Conservation (phyloP, 2,329 filamentous ascomycete species). For the Neoscytalidium dimidiatum region DNA sequence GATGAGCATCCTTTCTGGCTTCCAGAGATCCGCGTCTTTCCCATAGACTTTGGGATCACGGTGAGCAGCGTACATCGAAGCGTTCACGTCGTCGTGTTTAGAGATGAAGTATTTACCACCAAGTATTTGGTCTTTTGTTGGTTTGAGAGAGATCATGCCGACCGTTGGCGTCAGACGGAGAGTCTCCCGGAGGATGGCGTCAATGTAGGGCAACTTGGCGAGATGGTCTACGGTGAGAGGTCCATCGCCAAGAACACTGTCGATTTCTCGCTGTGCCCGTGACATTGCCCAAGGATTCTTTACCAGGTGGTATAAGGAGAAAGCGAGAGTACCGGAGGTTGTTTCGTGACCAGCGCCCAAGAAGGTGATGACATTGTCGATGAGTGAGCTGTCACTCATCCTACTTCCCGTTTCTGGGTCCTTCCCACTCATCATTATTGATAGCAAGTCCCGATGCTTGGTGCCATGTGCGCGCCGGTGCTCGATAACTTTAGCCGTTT, state of each 20-base stretch:
- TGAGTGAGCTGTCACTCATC: slow-evolving; percentile 5
- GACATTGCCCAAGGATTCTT: slow-evolving; percentile 42
- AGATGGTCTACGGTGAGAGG: slow-evolving; percentile 63
- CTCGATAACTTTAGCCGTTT: slow-evolving; percentile 59
- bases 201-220: slow-evolving; percentile 56
- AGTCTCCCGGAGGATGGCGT: slow-evolving; percentile 48
- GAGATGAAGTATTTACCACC: slow-evolving; percentile 58
- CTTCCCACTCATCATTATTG: slow-evolving; percentile 67
- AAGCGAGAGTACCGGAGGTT: slow-evolving; percentile 66
- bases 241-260: slow-evolving; percentile 24
- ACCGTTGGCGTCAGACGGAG: slow-evolving; percentile 54
- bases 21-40: neutral
- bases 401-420: slow-evolving; percentile 51
- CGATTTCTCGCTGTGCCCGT: neutral
- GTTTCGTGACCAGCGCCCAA: slow-evolving; percentile 35
- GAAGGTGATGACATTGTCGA: slow-evolving; percentile 20
- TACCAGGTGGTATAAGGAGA: slow-evolving; percentile 65
- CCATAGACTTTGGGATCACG: neutral
- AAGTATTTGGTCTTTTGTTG: slow-evolving; percentile 32
- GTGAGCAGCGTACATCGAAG: too few relatives aligned
- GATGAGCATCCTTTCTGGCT: slow-evolving; percentile 32
- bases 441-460: slow-evolving; percentile 67
- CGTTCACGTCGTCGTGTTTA: slow-evolving; percentile 55
- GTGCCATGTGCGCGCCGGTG: slow-evolving; percentile 53
- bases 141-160: slow-evolving; percentile 48